phyloP scores from a whole-genome alignment of 1,284 basidiomycete species.

The Cystobasidium sp. region DNA sequence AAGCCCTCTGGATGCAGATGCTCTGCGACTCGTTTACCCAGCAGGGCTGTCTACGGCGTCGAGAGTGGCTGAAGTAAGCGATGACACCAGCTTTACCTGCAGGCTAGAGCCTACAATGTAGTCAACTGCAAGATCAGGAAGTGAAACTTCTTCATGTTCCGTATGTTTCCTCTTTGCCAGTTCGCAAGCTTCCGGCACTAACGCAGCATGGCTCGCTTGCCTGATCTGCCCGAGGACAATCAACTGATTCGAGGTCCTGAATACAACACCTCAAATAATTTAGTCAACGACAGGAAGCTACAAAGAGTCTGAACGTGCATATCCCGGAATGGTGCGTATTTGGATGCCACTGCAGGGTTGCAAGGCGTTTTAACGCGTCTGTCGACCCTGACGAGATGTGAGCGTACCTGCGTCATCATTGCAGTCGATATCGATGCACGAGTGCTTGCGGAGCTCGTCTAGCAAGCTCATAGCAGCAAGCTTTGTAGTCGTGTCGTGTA shows the following conservation, averaged over 20 bases:
- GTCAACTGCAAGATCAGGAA: slow-evolving; percentile 50
- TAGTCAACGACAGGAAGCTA: background rate
- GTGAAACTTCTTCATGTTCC: slow-evolving; percentile 13
- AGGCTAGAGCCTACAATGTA: slow-evolving; percentile 44
- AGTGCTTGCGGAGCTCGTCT: slow-evolving; percentile 38
- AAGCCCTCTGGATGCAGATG: slow-evolving; percentile 48
- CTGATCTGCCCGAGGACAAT: slow-evolving; percentile 49
- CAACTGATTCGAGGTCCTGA: slow-evolving; percentile 49
- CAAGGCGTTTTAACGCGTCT: background rate
- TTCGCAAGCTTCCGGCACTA: slow-evolving; percentile 47
- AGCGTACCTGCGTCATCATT: slow-evolving; percentile 36
- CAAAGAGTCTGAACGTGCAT: slow-evolving; percentile 8
- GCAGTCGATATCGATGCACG: slow-evolving; percentile 36
- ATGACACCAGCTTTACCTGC: no score
- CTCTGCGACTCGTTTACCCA: slow-evolving; percentile 48
- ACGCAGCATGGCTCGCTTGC: slow-evolving; percentile 45
- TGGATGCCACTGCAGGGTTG: slow-evolving; percentile 24
- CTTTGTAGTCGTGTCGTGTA: background rate
- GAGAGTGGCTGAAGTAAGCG: background rate
- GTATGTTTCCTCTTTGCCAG: slow-evolving; percentile 42
- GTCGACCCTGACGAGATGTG: background rate
- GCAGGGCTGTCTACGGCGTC: slow-evolving; percentile 48
- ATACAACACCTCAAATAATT: background rate
- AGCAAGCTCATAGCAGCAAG: slow-evolving; percentile 12
- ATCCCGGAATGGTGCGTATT: slow-evolving; percentile 30